These are phyloP conservation scores for Kalanchoe fedtschenkoi DNA, from an alignment of 164 flowering plant genomes.

Conservation along the genomic window DNA sequence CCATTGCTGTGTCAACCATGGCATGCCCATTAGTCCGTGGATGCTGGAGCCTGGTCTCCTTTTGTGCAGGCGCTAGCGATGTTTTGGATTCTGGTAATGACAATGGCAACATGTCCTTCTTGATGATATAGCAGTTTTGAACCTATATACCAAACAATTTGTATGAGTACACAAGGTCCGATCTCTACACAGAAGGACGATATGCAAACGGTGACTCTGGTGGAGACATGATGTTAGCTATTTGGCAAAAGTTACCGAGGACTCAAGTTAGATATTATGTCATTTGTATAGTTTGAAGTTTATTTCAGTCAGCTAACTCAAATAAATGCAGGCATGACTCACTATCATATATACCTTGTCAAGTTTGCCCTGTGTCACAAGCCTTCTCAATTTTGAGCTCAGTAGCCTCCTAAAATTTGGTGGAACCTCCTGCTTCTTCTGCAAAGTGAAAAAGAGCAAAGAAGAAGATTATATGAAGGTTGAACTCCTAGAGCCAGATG, in stretches of 20 bases:
- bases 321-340: neutral
- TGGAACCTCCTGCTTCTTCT: conserved; percentile 68
- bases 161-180: neutral
- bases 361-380: conserved; percentile 63
- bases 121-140: neutral
- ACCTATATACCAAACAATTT: neutral
- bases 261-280: too few relatives aligned
- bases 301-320: neutral
- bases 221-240: neutral
- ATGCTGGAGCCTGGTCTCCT: conserved; percentile 22
- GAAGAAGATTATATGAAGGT: neutral
- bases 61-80: conserved; percentile 29
- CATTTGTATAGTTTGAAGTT: neutral
- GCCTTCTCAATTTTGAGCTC: conserved; percentile 61
- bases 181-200: neutral
- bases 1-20: conserved; percentile 19
- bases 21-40: conserved; percentile 10
- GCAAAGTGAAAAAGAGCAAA: conserved; percentile 14
- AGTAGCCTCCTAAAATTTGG: conserved; percentile 58
- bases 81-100: conserved; percentile 15
- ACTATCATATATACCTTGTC: conserved; percentile 49
- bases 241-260: too few relatives aligned
- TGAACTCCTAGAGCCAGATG: neutral
- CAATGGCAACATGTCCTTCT: neutral
- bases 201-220: neutral